Conservation (phyloP, 495 filamentous ascomycete genomes). For the Penicillium parvum region DNA sequence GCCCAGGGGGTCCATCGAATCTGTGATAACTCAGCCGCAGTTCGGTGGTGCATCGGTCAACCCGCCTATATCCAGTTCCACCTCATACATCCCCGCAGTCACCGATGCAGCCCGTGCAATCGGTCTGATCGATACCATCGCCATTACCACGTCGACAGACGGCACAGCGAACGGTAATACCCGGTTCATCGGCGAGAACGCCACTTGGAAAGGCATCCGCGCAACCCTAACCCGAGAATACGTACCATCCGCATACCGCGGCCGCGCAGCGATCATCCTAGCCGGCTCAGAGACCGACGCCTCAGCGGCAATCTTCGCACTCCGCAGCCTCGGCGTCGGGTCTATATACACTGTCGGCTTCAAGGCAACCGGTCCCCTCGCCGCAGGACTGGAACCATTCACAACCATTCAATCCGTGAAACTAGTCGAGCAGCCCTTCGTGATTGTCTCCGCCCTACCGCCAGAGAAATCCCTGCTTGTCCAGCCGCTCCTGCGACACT, state of each 20-base stretch:
- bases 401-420: constrained; percentile 76
- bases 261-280: constrained; percentile 68
- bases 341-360: constrained; percentile 83
- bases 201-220: constrained; percentile 78
- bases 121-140: constrained; percentile 75
- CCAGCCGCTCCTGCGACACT: constrained; percentile 72
- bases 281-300: constrained; percentile 65
- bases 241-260: constrained; percentile 73
- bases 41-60: constrained; percentile 79
- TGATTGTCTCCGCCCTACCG: constrained; percentile 72
- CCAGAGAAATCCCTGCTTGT: constrained; percentile 75
- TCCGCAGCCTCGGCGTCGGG: constrained; percentile 68
- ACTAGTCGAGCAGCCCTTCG: constrained; percentile 68
- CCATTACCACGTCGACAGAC: constrained; percentile 42
- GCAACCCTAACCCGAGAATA: constrained; percentile 75
- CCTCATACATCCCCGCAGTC: constrained; percentile 56
- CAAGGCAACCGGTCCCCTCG: constrained; percentile 59
- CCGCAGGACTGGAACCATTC: constrained; percentile 67
- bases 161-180: constrained; percentile 26
- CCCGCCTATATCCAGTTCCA: constrained; percentile 53
- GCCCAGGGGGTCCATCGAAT: constrained; percentile 57
- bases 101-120: constrained; percentile 71
- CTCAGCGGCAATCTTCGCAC: constrained; percentile 68
- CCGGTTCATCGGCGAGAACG: constrained; percentile 68
- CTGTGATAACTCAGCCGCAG: constrained; percentile 60